Conservation (phyloP, 352 stramenopile species). For the Phytophthora niederhauseri region DNA sequence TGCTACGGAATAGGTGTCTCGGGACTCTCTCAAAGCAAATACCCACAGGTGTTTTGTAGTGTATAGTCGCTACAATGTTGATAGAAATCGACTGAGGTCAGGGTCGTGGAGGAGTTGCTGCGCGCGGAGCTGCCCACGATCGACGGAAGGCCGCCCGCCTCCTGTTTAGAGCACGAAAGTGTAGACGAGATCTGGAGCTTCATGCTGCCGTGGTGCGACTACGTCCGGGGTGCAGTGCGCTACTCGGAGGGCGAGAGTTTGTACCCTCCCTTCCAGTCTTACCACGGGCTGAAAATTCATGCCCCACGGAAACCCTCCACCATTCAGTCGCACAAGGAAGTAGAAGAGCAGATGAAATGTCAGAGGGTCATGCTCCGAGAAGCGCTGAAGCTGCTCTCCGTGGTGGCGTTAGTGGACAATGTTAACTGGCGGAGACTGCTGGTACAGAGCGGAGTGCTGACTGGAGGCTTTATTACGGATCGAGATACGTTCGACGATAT, state of each 20-base stretch:
- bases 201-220: neutral
- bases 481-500: neutral
- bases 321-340: neutral
- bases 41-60: too few relatives aligned
- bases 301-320: neutral
- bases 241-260: neutral
- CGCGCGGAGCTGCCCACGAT: neutral
- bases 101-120: neutral
- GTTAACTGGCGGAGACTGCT: neutral
- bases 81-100: too few relatives aligned
- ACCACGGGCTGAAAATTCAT: neutral
- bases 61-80: too few relatives aligned
- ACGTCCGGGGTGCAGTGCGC: neutral
- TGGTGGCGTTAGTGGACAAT: neutral
- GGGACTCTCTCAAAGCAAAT: too few relatives aligned
- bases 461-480: neutral
- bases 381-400: neutral
- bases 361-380: neutral
- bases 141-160: neutral
- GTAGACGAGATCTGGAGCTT: neutral
- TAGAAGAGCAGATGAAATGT: neutral
- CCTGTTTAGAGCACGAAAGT: neutral
- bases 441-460: neutral
- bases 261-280: neutral
- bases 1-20: too few relatives aligned